Base-by-base conservation (phyloP, 1,284 basidiomycete species). In the Ganoderma lingzhi region DNA sequence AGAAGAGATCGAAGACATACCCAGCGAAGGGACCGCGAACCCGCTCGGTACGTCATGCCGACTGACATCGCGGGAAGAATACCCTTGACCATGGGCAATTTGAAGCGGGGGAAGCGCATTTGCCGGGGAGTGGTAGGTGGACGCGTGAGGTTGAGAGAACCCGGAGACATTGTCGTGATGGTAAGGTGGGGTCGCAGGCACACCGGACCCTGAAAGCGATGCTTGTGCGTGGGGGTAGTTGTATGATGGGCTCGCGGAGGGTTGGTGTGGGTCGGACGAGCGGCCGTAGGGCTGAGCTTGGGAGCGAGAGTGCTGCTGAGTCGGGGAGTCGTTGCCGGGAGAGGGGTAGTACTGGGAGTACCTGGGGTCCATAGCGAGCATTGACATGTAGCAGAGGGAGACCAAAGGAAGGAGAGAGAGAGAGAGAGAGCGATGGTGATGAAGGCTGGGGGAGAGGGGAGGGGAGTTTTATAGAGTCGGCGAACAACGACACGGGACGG, bases 301-400 rank as follows among this genome's bases (percentile, higher is more conserved):
- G 56, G 45, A 45, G 58, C 69, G 58, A 37, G 63, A 58, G 63
- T 62, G 63, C 39, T 60, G 62, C 19, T 68, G 66, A 41, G 70
- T 65, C 35, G 58, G 30, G 59, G 65, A 61, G 55, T 66, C 64
- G 64, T 66, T 65, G 39, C 58, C 48, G 69, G 53, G 66, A n/a
- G 66, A 62, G 51, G 71, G 64, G 65, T 69, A 64, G 68, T 73
- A 73, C 62, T 67, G 61, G 3, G 69, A 59, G 65, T 73, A 73
- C 66, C 44, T 48, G 59, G 70, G 65, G 61, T 73, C 70, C 72
- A 73, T 73, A n/a, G 66, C 53, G 70, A 64, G 62, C 42, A 68
- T 67, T 65, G 67, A 68, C 66, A 71, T 73, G 48, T 59, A 63
- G 66, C 6, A 30, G 30, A 30, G 28, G 42, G 39, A 41, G 19